Percentiles rank a stretch among this genome's conserved stretches.
Evolutionary conservation across 2,329 filamentous ascomycete species (phyloP).

Genomic region (Sporothrix brasiliensis): DNA sequence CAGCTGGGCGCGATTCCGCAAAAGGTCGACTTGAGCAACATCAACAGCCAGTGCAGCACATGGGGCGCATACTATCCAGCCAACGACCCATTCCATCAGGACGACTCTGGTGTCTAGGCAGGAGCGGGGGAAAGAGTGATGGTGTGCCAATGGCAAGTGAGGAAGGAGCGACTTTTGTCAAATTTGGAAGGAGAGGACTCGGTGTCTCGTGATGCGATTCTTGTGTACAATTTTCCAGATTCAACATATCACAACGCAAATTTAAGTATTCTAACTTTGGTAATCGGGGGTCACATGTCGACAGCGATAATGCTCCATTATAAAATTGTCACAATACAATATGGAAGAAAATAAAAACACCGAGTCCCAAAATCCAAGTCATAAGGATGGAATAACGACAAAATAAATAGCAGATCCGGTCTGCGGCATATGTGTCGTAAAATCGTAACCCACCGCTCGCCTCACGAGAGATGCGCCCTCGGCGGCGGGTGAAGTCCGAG

Average conservation of each 20-base stretch:
- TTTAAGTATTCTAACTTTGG: neutral
- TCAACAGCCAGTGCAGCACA: constrained; percentile 30
- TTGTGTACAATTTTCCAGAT: neutral
- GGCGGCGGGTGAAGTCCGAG: constrained; percentile 24
- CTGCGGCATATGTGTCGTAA: neutral
- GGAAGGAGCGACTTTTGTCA: neutral
- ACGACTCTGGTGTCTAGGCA: constrained; percentile 34
- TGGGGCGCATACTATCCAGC: constrained; percentile 35
- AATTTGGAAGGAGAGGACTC: neutral
- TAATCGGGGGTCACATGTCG: no score
- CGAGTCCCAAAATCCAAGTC: neutral
- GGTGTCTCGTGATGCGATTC: neutral
- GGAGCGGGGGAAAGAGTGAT: neutral
- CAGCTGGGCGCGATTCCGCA: constrained; percentile 32
- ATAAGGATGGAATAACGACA: neutral
- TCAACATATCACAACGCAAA: neutral
- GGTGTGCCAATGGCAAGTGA: neutral
- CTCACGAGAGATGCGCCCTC: constrained; percentile 6
- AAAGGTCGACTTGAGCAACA: constrained; percentile 27
- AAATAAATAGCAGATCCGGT: constrained; percentile 1
- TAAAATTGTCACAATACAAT: neutral
- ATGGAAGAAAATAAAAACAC: no score
- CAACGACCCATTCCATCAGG: constrained; percentile 31
- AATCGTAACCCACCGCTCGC: neutral
- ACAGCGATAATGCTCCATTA: no score